phyloP scores from a whole-genome alignment of 805 yeast genomes.

The Monosporozyma unispora region DNA sequence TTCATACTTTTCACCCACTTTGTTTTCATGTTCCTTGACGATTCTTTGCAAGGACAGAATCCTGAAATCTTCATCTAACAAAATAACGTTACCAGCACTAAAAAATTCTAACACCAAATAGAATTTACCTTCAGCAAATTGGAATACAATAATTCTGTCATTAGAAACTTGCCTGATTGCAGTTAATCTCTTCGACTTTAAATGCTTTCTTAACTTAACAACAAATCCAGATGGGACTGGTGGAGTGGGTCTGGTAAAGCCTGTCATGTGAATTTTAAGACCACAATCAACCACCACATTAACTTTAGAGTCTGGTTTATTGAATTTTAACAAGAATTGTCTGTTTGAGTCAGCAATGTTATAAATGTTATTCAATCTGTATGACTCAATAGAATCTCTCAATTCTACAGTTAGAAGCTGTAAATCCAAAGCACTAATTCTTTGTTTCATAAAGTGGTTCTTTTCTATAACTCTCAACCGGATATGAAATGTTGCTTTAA shows the following conservation, averaged over 20 bases:
- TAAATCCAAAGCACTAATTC: conserved; percentile 78
- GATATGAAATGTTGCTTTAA: too few relatives aligned
- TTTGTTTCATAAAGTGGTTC: conserved; percentile 74
- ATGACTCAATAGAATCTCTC: conserved; percentile 44
- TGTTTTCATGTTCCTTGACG: conserved; percentile 63
- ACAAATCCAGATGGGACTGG: conserved; percentile 81
- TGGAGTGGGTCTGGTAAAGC: conserved; percentile 71
- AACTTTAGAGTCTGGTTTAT: conserved; percentile 73
- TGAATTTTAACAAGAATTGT: conserved; percentile 71
- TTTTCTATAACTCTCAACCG: too few relatives aligned
- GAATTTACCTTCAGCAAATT: conserved; percentile 73
- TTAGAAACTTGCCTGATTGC: conserved; percentile 63
- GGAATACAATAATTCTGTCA: conserved; percentile 76
- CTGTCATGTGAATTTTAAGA: conserved; percentile 66
- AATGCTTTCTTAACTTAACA: conserved; percentile 74
- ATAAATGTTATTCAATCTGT: conserved; percentile 76
- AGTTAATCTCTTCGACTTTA: conserved; percentile 71
- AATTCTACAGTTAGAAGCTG: conserved; percentile 64
- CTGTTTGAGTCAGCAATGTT: conserved; percentile 63
- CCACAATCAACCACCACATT: conserved; percentile 80
- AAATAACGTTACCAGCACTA: conserved; percentile 85
- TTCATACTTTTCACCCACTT: conserved; percentile 62
- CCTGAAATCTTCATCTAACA: conserved; percentile 58
- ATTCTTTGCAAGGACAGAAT: conserved; percentile 70
- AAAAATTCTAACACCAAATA: conserved; percentile 83